Evolutionary conservation across 1,139 yeast species (phyloP).

Genomic region (Taphrina sp.): DNA sequence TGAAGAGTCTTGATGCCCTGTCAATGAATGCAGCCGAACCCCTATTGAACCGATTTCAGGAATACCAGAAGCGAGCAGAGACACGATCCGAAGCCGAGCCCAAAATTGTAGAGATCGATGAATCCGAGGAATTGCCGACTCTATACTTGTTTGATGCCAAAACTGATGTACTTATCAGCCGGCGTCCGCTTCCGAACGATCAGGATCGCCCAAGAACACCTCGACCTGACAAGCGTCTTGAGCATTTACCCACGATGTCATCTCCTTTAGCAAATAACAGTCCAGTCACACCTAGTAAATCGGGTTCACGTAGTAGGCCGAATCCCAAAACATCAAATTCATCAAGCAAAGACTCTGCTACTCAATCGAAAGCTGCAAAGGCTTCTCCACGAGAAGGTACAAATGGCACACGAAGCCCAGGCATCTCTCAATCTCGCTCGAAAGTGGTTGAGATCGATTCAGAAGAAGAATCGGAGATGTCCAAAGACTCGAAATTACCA

Average conservation of each 20-base stretch:
- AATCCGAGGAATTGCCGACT: constrained; percentile 1
- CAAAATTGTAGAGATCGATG: neutral
- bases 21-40: neutral
- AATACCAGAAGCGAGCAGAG: neutral
- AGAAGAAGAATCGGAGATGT: constrained; percentile 16
- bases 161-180: constrained; percentile 5
- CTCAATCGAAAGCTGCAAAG: neutral
- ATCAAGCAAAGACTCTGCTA: neutral
- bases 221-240: neutral
- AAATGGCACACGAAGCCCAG: neutral
- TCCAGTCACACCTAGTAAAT: neutral
- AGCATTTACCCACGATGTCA: neutral
- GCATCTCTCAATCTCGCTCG: constrained; percentile 33
- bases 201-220: neutral
- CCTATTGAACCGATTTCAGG: constrained; percentile 1
- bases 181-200: constrained; percentile 4
- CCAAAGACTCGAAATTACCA: constrained; percentile 19
- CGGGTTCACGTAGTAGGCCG: neutral
- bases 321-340: too few relatives aligned
- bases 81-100: neutral
- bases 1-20: constrained; percentile 19
- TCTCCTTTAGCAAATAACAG: neutral
- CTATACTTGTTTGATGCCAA: constrained; percentile 13
- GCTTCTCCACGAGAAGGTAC: too few relatives aligned
- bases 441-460: constrained; percentile 37